Conservation (phyloP, 169 alveolate genomes). For the Cryptosporidium tyzzeri region DNA sequence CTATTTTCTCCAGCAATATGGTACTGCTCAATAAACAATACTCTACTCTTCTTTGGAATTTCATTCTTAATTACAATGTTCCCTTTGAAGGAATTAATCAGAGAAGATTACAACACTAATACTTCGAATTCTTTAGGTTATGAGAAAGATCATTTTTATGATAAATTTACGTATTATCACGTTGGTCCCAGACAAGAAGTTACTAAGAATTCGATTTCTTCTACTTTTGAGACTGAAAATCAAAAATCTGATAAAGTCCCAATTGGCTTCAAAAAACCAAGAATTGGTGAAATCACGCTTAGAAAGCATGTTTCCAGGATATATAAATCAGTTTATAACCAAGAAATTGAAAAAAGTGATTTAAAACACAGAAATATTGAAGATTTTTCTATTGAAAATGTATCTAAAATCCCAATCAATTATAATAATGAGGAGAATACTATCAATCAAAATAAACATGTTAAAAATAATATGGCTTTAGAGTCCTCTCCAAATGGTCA, state of each 20-base stretch:
- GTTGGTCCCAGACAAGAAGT: not conserved
- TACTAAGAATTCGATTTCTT: not conserved
- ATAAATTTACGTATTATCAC: not conserved
- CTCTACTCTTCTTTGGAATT: slow-evolving; percentile 58
- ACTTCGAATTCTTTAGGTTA: not conserved
- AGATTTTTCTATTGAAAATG: not conserved
- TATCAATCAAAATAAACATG: not conserved
- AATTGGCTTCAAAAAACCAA: not conserved
- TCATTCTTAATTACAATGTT: slow-evolving; percentile 66
- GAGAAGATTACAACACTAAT: not conserved
- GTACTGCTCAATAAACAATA: slow-evolving; percentile 62
- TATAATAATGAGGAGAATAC: too few relatives aligned
- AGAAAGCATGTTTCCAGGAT: slow-evolving; percentile 17
- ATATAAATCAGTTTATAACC: slow-evolving; percentile 5
- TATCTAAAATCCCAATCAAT: not conserved
- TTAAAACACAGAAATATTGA: not conserved
- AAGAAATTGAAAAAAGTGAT: not conserved
- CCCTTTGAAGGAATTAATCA: slow-evolving; percentile 11
- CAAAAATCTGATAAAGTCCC: not conserved
- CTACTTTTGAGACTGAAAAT: not conserved
- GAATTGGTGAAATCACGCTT: not conserved
- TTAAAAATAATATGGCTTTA: not conserved
- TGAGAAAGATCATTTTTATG: not conserved
- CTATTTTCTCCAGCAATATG: slow-evolving; percentile 65
- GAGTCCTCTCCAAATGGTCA: not conserved